phyloP scores from a whole-genome alignment of 2,329 filamentous ascomycete species.

The Beauveria sp. region DNA sequence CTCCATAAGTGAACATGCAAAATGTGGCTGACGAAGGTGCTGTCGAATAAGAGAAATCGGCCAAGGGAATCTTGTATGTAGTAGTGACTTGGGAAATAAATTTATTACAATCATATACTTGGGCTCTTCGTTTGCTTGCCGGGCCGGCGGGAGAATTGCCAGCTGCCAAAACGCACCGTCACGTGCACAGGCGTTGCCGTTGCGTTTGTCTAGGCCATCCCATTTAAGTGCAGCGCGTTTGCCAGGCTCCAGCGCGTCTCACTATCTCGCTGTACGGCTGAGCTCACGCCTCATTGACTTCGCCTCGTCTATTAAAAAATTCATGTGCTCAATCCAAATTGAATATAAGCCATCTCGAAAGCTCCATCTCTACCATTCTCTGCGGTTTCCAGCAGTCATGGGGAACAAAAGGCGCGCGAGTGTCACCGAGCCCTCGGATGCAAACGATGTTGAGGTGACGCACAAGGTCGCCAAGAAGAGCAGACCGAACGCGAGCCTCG shows the following conservation, averaged over 20 bases:
- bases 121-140: background rate
- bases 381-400: background rate
- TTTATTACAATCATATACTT: background rate
- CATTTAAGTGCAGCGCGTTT: constrained; percentile 1
- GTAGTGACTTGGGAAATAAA: background rate
- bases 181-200: constrained; percentile 8
- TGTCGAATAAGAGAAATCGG: background rate
- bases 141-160: background rate
- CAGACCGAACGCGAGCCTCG: constrained; percentile 24
- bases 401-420: constrained; percentile 29
- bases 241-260: constrained; percentile 7
- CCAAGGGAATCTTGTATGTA: background rate
- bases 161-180: background rate
- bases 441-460: constrained; percentile 23
- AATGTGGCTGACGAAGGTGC: background rate
- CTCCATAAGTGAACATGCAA: background rate
- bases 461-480: constrained; percentile 40
- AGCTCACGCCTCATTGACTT: background rate
- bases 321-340: background rate
- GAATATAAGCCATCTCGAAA: background rate
- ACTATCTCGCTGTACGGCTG: background rate
- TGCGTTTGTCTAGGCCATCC: background rate
- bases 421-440: constrained; percentile 25
- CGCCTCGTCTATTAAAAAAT: background rate
- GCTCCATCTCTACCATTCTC: background rate